Conservation (phyloP, 768 basidiomycete genomes). For the Zangia roseola region DNA sequence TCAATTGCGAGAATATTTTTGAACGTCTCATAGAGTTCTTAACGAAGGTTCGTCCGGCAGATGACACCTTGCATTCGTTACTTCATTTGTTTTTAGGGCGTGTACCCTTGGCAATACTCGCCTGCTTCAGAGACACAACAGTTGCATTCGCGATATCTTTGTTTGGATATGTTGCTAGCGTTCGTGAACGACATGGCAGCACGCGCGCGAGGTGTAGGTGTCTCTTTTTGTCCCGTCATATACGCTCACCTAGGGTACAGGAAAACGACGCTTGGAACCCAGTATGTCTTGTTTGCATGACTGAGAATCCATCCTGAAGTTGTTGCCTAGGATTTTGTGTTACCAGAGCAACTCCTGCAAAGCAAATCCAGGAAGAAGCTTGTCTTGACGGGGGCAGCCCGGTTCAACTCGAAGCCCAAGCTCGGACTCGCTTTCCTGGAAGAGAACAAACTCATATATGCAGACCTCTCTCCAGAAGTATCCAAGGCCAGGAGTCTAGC, state of each 20-base stretch:
- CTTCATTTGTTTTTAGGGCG: constrained; percentile 50
- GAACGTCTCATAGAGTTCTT: constrained; percentile 87
- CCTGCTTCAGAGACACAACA: constrained; percentile 62
- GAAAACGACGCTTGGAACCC: constrained; percentile 57
- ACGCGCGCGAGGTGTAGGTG: constrained; percentile 51
- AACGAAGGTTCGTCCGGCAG: constrained; percentile 59
- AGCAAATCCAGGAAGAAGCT: constrained; percentile 85
- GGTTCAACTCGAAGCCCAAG: constrained; percentile 94
- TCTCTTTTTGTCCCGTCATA: constrained; percentile 3
- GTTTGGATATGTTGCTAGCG: constrained; percentile 81
- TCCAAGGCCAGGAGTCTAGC: constrained; percentile 73
- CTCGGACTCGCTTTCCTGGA: constrained; percentile 86
- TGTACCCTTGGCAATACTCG: constrained; percentile 68
- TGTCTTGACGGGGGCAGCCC: constrained; percentile 75
- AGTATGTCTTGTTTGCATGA: constrained; percentile 39
- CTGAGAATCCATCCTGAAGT: constrained; percentile 1
- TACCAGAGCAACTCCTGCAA: constrained; percentile 56
- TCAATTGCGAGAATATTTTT: constrained; percentile 95
- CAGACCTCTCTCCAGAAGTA: constrained; percentile 53
- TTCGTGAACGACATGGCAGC: constrained; percentile 88
- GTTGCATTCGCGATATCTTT: constrained; percentile 80
- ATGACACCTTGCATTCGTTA: neutral
- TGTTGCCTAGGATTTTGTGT: constrained; percentile 47
- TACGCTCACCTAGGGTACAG: constrained; percentile 28
- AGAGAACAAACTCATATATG: constrained; percentile 86